These are phyloP conservation scores for Boletus reticulatus DNA, from an alignment of 768 basidiomycete species.

Conservation along the genomic window DNA sequence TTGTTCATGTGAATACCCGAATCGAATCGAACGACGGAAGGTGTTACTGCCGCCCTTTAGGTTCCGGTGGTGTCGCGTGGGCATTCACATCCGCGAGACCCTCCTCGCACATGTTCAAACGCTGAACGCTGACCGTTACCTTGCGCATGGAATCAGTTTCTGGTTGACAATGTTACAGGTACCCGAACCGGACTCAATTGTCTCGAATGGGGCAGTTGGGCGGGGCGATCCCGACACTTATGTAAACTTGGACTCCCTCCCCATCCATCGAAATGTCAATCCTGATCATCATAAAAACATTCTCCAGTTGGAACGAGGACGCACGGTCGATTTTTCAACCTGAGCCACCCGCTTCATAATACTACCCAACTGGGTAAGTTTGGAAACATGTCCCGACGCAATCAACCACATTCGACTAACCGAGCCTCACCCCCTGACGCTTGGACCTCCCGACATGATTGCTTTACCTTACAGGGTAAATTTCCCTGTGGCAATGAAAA, in stretches of 20 bases:
- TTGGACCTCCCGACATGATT: constrained; percentile 20
- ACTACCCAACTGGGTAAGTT: constrained; percentile 4
- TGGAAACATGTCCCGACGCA: constrained; percentile 17
- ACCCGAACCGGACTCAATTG: not conserved
- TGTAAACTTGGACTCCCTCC: not conserved
- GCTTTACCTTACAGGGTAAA: constrained; percentile 3
- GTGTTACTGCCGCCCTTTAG: not conserved
- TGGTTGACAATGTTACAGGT: constrained; percentile 3
- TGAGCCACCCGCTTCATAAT: too few relatives aligned
- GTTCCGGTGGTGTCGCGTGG: too few relatives aligned
- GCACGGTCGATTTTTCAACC: too few relatives aligned
- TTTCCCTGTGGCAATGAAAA: too few relatives aligned
- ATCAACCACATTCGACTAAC: constrained; percentile 20
- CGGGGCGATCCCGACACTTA: constrained; percentile 3
- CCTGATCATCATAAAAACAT: not conserved
- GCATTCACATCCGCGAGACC: too few relatives aligned
- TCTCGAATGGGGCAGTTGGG: not conserved
- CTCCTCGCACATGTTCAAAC: too few relatives aligned
- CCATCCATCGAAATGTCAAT: not conserved
- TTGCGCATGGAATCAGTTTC: not conserved
- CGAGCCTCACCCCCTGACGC: constrained; percentile 19
- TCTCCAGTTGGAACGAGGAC: not conserved
- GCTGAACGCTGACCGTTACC: too few relatives aligned
- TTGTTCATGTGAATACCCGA: too few relatives aligned
- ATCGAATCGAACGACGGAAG: too few relatives aligned